Base-by-base conservation (phyloP, 2,329 filamentous ascomycete species). In the Fusarium graminum region DNA sequence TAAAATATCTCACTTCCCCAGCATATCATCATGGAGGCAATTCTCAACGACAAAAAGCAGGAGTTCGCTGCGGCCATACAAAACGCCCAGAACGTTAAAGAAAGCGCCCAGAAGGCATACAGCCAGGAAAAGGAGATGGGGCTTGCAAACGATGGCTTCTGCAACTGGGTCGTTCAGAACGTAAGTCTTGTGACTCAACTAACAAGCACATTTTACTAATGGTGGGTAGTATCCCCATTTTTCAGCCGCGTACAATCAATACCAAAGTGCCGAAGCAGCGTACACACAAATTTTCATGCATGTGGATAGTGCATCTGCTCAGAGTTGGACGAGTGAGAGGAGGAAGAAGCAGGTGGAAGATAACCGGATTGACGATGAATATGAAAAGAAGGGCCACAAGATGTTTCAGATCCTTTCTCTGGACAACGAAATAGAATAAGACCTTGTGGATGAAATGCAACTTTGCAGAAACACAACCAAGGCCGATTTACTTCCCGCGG, bases 161-260 rank as follows among this genome's bases (percentile, higher is more conserved):
- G 3, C n/a, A 4, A 42, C 3, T 51, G 47, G 38, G 47, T 8
- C 36, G 1, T 1, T 2, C 25, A 9, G 28, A 52, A 43, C 12
- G 49, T 43, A 41, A 13, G 38, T 19, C 6, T 10, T 19, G n/a
- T 5, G 22, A 8, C 6, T 3, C 14, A 2, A 6, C 2, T 7
- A 32, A 1, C 16, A 14, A 17, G 7, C 2, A 13, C 0, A 1
- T 7, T 13, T 43, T 10, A 44, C 14, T 5, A 7, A 16, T 12
- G 3, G 4, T 11, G 12, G 32, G 4, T 5, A 51, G 47, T 26
- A 43, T 7, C 38, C 49, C 7, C 1, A 4, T 3, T 14, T 43
- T 1, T 0, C 1, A 12, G 14, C 2, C 7, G 2, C 2, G 1
- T 34, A 43, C 14, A 7, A 43, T 1, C 6, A 26, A 6, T 52